These are phyloP conservation scores for Lecanicillium sp. DNA, from an alignment of 2,329 filamentous ascomycete genomes.

Conservation along the genomic window DNA sequence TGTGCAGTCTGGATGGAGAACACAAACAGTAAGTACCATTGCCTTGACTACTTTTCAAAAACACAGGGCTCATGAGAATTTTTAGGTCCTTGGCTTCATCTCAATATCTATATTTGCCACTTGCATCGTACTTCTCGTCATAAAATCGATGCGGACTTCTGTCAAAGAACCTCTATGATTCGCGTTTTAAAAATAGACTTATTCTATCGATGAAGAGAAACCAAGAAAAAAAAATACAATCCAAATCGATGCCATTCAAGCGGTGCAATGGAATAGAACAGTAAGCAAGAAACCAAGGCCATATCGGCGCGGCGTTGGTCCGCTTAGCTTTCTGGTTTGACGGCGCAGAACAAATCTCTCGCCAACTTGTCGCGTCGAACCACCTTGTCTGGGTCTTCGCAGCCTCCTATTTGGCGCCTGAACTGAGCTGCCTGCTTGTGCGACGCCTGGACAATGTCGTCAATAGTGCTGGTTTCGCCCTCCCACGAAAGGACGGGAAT, in stretches of 20 bases:
- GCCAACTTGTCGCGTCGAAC: slow-evolving; percentile 33
- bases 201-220: slow-evolving; percentile 2
- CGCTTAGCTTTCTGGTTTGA: slow-evolving; percentile 29
- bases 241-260: neutral
- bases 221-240: neutral
- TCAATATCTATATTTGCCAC: slow-evolving; percentile 59
- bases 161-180: neutral
- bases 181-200: neutral
- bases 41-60: neutral
- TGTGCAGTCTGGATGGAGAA: slow-evolving; percentile 91
- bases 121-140: slow-evolving; percentile 56
- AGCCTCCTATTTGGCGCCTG: slow-evolving; percentile 61
- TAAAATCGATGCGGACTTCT: slow-evolving; percentile 22
- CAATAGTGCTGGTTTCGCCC: slow-evolving; percentile 41
- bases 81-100: slow-evolving; percentile 55
- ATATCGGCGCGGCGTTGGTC: too few relatives aligned
- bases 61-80: neutral
- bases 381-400: slow-evolving; percentile 33
- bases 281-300: too few relatives aligned
- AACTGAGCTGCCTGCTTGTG: slow-evolving; percentile 53
- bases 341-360: slow-evolving; percentile 60
- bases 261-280: too few relatives aligned
- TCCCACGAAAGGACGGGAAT: slow-evolving; percentile 60
- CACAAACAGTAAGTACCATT: slow-evolving; percentile 62
- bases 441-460: slow-evolving; percentile 38